A percentile compares a stretch with the other conserved stretches of the same genome.
These are phyloP conservation scores for Noccaea bulbosa DNA, from an alignment of 345 rosid species.

Conservation along the genomic window DNA sequence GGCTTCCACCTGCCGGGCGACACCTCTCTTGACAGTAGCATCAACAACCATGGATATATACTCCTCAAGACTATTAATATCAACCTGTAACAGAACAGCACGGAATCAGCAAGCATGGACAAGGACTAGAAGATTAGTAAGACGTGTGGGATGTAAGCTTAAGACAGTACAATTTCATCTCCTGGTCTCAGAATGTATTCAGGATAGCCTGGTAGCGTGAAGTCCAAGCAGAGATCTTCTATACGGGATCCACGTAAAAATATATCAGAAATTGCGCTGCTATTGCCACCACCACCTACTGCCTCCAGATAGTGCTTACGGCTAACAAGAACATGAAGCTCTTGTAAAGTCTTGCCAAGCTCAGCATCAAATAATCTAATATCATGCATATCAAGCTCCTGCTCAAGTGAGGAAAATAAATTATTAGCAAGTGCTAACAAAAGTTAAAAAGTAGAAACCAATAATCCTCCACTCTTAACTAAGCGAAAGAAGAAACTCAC, in stretches of 20 bases:
- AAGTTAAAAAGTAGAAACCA: slow-evolving; percentile 14
- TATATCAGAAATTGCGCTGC: slow-evolving; percentile 50
- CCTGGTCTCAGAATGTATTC: slow-evolving; percentile 80
- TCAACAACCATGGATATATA: slow-evolving; percentile 85
- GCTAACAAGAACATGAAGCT: slow-evolving; percentile 71
- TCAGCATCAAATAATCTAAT: slow-evolving; percentile 79
- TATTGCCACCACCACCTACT: slow-evolving; percentile 44
- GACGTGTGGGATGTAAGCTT: slow-evolving; percentile 9
- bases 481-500: slow-evolving; percentile 48
- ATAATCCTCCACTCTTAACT: background rate
- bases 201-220: slow-evolving; percentile 95
- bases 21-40: slow-evolving; percentile 88
- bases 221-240: slow-evolving; percentile 90
- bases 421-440: slow-evolving; percentile 6
- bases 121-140: slow-evolving; percentile 15
- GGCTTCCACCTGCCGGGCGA: slow-evolving; percentile 83
- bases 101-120: slow-evolving; percentile 24
- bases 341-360: slow-evolving; percentile 88
- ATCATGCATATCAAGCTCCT: slow-evolving; percentile 98
- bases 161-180: slow-evolving; percentile 69
- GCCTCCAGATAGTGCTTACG: slow-evolving; percentile 78
- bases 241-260: slow-evolving; percentile 65
- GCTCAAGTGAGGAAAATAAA: slow-evolving; percentile 41
- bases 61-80: slow-evolving; percentile 80
- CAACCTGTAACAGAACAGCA: slow-evolving; percentile 58